phyloP scores from a whole-genome alignment of 2,329 filamentous ascomycete species.

The Aspergillus awamori region DNA sequence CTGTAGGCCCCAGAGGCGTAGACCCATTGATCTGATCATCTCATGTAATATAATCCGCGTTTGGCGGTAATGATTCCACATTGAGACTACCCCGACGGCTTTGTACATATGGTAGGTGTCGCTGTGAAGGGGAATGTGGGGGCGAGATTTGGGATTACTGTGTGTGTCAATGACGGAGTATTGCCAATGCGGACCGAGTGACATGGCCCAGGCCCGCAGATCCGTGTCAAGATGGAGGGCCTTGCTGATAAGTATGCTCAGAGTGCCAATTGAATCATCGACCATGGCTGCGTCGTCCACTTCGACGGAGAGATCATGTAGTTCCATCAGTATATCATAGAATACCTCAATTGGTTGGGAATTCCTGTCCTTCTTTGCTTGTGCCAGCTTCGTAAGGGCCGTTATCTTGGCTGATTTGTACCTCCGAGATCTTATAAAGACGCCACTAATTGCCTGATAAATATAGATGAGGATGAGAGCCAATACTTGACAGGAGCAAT shows the following conservation, averaged over 20 bases:
- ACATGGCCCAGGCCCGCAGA: too few species aligned
- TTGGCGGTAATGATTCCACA: too few species aligned
- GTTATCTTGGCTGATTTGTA: background rate
- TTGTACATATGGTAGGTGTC: too few species aligned
- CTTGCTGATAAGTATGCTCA: too few species aligned
- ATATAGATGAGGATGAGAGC: background rate
- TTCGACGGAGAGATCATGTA: background rate
- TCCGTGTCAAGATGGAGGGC: too few species aligned
- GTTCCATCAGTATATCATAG: background rate
- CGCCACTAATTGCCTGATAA: background rate
- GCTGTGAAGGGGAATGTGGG: too few species aligned
- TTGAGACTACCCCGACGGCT: too few species aligned
- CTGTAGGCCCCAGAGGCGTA: constrained; percentile 18
- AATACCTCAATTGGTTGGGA: background rate
- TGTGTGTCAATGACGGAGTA: too few species aligned
- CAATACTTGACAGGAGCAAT: background rate
- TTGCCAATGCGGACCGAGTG: too few species aligned
- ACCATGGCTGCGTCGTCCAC: background rate
- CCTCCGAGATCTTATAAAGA: background rate
- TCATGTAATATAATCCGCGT: too few species aligned
- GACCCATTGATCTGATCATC: background rate
- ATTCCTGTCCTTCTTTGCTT: background rate
- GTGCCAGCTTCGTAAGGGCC: background rate
- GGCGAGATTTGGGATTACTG: too few species aligned
- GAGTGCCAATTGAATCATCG: too few species aligned